Evolutionary conservation across 129 eudicot species (phyloP).

Genomic region (Ambrosia trifida): DNA sequence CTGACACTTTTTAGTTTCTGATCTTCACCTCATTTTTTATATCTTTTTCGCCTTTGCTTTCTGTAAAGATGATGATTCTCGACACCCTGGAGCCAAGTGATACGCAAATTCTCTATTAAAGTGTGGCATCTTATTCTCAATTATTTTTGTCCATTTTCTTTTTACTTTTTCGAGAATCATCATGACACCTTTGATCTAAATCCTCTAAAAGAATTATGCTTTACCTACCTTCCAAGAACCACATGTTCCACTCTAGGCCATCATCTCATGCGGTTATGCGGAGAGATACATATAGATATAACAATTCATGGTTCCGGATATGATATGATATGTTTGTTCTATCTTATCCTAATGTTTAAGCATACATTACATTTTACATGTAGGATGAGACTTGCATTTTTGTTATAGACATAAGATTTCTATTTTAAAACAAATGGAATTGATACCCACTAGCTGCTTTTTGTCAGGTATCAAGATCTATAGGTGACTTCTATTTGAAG

Average conservation of each 20-base stretch:
- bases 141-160: slow-evolving; percentile 29
- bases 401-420: slow-evolving; percentile 12
- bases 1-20: neutral
- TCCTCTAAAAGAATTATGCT: slow-evolving; percentile 36
- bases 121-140: slow-evolving; percentile 41
- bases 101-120: slow-evolving; percentile 12
- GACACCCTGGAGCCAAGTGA: slow-evolving; percentile 2
- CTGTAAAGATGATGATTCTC: slow-evolving; percentile 29
- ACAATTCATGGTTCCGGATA: slow-evolving; percentile 34
- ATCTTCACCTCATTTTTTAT: slow-evolving; percentile 10
- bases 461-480: slow-evolving; percentile 92
- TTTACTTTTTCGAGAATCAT: slow-evolving; percentile 41
- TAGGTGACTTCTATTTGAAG: slow-evolving; percentile 92
- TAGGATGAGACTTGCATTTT: slow-evolving; percentile 29
- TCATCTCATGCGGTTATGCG: slow-evolving; percentile 37
- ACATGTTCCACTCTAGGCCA: slow-evolving; percentile 57
- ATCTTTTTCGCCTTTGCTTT: slow-evolving; percentile 24
- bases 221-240: slow-evolving; percentile 54
- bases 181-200: slow-evolving; percentile 30
- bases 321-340: neutral
- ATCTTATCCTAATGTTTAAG: slow-evolving; percentile 18
- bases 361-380: slow-evolving; percentile 14
- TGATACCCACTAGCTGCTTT: slow-evolving; percentile 30
- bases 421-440: slow-evolving; percentile 13
- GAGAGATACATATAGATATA: slow-evolving; percentile 48